Conservation (phyloP, 2,329 filamentous ascomycete genomes). For the Exutisphaerella laricina region DNA sequence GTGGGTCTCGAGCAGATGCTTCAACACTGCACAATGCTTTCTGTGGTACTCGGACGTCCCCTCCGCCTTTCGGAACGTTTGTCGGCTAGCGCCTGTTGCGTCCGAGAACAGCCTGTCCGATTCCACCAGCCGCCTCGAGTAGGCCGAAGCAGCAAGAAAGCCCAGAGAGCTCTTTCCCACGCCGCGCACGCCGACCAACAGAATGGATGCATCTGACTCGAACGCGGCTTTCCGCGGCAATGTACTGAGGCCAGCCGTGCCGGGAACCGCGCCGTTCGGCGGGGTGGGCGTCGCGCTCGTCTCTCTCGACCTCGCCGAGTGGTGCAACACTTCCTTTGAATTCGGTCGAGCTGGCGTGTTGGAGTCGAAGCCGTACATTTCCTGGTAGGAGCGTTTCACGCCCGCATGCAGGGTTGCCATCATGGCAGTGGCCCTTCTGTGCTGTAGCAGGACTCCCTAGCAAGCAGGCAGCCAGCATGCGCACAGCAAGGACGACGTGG, state of each 20-base stretch:
- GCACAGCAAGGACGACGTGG: too few species aligned
- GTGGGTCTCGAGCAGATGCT: constrained; percentile 55
- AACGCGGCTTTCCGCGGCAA: constrained; percentile 38
- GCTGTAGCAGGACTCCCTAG: too few species aligned
- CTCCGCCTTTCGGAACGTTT: constrained; percentile 58
- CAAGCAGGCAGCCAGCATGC: too few species aligned
- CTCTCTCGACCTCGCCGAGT: constrained; percentile 15
- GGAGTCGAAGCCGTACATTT: constrained; percentile 22
- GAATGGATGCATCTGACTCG: constrained; percentile 60
- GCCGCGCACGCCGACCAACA: constrained; percentile 67
- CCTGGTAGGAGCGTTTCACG: constrained; percentile 27
- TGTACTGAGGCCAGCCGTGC: constrained; percentile 5
- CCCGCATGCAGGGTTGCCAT: constrained; percentile 29
- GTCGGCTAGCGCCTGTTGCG: constrained; percentile 55
- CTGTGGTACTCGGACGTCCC: constrained; percentile 58
- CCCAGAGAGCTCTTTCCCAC: constrained; percentile 71
- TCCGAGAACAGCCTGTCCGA: constrained; percentile 64
- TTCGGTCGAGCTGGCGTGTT: constrained; percentile 8
- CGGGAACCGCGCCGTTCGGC: constrained; percentile 10
- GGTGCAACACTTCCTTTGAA: constrained; percentile 15
- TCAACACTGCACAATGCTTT: constrained; percentile 58
- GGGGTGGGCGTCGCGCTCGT: constrained; percentile 18
- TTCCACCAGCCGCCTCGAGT: constrained; percentile 63
- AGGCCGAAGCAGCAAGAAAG: constrained; percentile 67
- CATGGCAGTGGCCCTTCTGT: neutral